phyloP scores from a whole-genome alignment of 202 grass and related monocot genomes.

The Panicum hallii region DNA sequence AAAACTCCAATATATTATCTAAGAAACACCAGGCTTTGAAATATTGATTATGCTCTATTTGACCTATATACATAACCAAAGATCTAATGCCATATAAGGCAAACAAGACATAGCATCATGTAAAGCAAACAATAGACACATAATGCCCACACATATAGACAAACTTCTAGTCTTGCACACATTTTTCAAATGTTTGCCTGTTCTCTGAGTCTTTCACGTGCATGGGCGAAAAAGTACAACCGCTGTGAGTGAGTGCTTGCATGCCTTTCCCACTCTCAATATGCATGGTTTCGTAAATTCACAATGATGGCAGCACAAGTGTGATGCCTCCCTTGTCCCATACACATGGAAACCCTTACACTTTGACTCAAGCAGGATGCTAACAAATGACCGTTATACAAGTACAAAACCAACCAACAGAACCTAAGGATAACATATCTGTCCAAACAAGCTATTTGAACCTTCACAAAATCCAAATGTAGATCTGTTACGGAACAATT shows the following conservation, averaged over 20 bases:
- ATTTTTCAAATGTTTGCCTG: conserved; percentile 18
- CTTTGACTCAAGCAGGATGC: neutral
- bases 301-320: neutral
- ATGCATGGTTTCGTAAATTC: conserved; percentile 24
- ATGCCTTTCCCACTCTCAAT: conserved; percentile 6
- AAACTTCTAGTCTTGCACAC: neutral
- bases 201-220: neutral
- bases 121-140: conserved; percentile 22
- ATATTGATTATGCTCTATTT: neutral
- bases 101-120: conserved; percentile 28
- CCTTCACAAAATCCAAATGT: conserved; percentile 12
- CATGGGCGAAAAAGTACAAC: neutral
- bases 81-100: neutral
- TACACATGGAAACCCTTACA: neutral
- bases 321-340: conserved; percentile 9
- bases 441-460: neutral
- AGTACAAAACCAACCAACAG: conserved; percentile 14
- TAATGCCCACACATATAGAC: neutral
- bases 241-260: neutral
- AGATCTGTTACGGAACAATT: neutral
- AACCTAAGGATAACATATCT: conserved; percentile 16
- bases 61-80: neutral
- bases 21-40: neutral
- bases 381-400: neutral
- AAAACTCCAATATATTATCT: neutral